Evolutionary conservation across 306 rosid species (phyloP).

Genomic region (Vachellia pachyceras): DNA sequence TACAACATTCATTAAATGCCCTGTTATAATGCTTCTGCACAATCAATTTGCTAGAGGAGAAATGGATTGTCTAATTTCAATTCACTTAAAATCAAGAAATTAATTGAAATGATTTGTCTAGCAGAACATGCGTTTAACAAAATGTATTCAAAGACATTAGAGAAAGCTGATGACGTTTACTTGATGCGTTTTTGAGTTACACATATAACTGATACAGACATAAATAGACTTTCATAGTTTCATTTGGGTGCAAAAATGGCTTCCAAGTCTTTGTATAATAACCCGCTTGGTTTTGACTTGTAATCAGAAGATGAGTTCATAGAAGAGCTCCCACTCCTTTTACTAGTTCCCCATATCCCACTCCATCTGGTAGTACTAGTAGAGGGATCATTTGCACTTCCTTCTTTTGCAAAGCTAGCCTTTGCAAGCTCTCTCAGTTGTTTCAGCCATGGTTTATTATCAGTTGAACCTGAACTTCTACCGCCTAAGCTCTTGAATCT

Average conservation of each 20-base stretch:
- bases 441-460: constrained; percentile 68
- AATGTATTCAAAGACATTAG: background rate
- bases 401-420: constrained; percentile 75
- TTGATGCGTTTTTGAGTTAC: background rate
- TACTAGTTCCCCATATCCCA: constrained; percentile 65
- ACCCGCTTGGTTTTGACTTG: constrained; percentile 58
- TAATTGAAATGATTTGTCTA: background rate
- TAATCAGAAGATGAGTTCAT: constrained; percentile 41
- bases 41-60: background rate
- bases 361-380: constrained; percentile 67
- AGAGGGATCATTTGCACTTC: constrained; percentile 70
- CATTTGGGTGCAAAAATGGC: constrained; percentile 90
- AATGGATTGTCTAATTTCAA: background rate
- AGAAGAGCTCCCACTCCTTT: constrained; percentile 71
- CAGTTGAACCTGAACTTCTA: constrained; percentile 59
- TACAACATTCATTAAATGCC: no score
- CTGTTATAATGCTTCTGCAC: no score
- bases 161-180: background rate
- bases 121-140: background rate
- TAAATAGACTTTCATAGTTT: constrained; percentile 16
- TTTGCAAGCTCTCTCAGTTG: constrained; percentile 69
- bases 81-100: background rate
- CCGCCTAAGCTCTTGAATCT: constrained; percentile 43
- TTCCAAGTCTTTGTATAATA: constrained; percentile 79
- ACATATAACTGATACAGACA: constrained; percentile 4